Conservation (phyloP, 2,329 filamentous ascomycete genomes). For the Sporothrix globosa region DNA sequence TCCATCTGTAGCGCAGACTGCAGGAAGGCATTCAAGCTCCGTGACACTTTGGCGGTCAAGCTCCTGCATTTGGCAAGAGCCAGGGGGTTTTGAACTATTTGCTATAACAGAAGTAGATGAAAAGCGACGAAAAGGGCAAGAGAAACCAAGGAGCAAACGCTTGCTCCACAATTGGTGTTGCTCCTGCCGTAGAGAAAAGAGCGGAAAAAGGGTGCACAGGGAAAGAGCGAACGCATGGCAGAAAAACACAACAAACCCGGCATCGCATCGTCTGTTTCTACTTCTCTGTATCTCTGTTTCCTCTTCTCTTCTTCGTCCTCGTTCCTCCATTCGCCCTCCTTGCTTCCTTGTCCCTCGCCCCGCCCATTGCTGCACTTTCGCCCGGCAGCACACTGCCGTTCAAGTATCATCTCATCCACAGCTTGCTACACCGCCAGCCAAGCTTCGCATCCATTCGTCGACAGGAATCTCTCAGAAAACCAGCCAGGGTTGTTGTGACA, state of each 20-base stretch:
- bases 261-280: constrained; percentile 1
- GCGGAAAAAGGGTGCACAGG: background rate
- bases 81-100: background rate
- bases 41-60: constrained; percentile 5
- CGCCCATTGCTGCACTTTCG: constrained; percentile 6
- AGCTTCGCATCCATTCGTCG: background rate
- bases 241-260: background rate
- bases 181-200: background rate
- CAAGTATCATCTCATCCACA: background rate
- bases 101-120: too few relatives aligned
- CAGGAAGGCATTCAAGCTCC: constrained; percentile 2
- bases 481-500: background rate
- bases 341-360: background rate
- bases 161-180: constrained; percentile 1
- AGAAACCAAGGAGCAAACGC: background rate
- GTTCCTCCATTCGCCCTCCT: background rate
- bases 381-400: background rate
- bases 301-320: constrained; percentile 5
- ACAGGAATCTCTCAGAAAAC: background rate
- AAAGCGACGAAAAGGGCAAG: background rate
- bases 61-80: constrained; percentile 23
- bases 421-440: background rate
- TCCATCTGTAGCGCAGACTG: background rate
- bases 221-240: constrained; percentile 2
- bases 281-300: background rate